phyloP scores from a whole-genome alignment of 1,284 basidiomycete genomes.

The Chondrostereum purpureum region DNA sequence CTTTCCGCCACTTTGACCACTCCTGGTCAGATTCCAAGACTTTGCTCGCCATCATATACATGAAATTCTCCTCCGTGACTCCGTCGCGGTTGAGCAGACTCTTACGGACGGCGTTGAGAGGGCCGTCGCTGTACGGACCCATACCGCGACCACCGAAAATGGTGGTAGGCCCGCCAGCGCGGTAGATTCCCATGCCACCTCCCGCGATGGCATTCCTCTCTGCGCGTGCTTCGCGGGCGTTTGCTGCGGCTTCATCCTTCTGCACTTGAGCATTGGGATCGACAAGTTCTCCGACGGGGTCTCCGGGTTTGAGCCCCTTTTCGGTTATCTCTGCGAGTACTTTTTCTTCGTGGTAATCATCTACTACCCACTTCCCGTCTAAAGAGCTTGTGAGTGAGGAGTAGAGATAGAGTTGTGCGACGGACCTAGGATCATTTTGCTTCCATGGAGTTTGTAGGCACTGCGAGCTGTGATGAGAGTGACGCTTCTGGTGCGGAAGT shows the following conservation, averaged over 20 bases:
- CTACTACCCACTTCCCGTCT: conserved; percentile 88
- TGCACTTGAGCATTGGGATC: conserved; percentile 50
- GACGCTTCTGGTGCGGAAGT: conserved; percentile 86
- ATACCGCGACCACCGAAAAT: conserved; percentile 77
- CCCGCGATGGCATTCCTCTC: conserved; percentile 1
- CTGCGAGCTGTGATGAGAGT: conserved; percentile 91
- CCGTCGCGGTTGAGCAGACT: conserved; percentile 65
- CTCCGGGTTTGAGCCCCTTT: conserved; percentile 69
- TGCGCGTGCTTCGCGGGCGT: conserved; percentile 26
- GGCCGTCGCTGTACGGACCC: conserved; percentile 81
- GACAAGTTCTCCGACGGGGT: conserved; percentile 73
- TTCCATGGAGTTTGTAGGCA: conserved; percentile 91
- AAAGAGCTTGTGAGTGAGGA: conserved; percentile 3
- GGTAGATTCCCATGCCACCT: conserved; percentile 58
- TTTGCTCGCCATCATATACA: conserved; percentile 68
- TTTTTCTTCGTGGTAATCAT: conserved; percentile 93
- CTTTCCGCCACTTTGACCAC: conserved; percentile 56
- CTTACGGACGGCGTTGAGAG: conserved; percentile 73
- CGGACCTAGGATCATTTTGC: conserved; percentile 81
- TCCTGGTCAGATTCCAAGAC: conserved; percentile 57
- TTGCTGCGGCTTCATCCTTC: conserved; percentile 38
- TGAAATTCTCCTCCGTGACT: conserved; percentile 85
- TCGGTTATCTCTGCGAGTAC: conserved; percentile 64
- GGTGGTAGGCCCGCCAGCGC: conserved; percentile 80
- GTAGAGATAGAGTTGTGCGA: conserved; percentile 9